Evolutionary conservation across 1,284 basidiomycete genomes (phyloP).

Genomic region (Chiua sp.): DNA sequence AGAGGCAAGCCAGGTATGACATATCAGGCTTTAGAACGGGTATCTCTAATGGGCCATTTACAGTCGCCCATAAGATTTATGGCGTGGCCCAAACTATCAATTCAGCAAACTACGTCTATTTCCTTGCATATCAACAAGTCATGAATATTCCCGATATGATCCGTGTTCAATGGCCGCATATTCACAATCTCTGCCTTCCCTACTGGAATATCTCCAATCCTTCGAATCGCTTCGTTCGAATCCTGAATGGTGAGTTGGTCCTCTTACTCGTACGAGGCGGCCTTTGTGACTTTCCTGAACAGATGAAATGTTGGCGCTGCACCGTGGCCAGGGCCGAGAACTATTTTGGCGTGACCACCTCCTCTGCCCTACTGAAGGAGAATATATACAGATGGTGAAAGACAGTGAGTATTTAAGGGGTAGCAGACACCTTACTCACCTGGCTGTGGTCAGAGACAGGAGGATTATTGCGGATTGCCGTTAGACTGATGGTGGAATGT

Average conservation of each 20-base stretch:
- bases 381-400: constrained; percentile 86
- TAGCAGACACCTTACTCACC: neutral
- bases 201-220: constrained; percentile 2
- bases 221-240: constrained; percentile 53
- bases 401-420: constrained; percentile 60
- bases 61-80: constrained; percentile 83
- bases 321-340: constrained; percentile 84
- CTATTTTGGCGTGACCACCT: constrained; percentile 81
- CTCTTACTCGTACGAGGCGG: neutral
- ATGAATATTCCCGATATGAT: constrained; percentile 41
- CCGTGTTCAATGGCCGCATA: neutral
- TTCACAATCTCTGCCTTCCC: too few species aligned
- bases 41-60: neutral
- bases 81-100: constrained; percentile 87
- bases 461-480: constrained; percentile 89
- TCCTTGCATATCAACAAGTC: constrained; percentile 83
- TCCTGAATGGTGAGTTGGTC: constrained; percentile 67
- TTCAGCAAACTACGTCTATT: constrained; percentile 90
- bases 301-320: constrained; percentile 80
- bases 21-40: neutral
- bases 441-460: constrained; percentile 80
- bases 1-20: constrained; percentile 71
- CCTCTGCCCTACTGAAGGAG: constrained; percentile 81
- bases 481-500: constrained; percentile 96
- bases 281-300: neutral